These are phyloP conservation scores for Petunia axillaris DNA, from an alignment of 257 asterid species.

Conservation along the genomic window DNA sequence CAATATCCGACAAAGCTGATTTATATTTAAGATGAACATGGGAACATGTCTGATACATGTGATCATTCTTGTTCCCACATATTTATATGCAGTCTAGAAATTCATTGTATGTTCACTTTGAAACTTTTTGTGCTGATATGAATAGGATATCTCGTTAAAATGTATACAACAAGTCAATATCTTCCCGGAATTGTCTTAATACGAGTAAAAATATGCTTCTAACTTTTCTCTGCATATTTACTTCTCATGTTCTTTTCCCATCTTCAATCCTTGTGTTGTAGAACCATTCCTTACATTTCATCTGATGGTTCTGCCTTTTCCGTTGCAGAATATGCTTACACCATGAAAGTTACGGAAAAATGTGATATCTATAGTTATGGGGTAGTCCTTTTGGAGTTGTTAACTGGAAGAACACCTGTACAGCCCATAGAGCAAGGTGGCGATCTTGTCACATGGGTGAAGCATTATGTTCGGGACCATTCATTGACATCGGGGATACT, in stretches of 20 bases:
- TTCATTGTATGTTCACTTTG: background rate
- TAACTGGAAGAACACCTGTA: slow-evolving; percentile 87
- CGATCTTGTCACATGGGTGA: slow-evolving; percentile 75
- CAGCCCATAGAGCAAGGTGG: slow-evolving; percentile 92
- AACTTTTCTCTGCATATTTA: background rate
- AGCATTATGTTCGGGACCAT: slow-evolving; percentile 56
- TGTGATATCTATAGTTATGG: slow-evolving; percentile 91
- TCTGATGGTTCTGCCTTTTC: background rate
- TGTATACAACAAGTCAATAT: background rate
- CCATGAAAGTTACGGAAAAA: slow-evolving; percentile 92
- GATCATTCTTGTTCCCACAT: slow-evolving; percentile 13
- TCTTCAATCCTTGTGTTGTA: background rate
- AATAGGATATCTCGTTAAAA: background rate
- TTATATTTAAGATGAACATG: background rate
- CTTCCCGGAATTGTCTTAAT: background rate
- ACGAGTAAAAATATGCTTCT: background rate
- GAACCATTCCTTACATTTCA: slow-evolving; percentile 1
- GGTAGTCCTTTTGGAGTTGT: slow-evolving; percentile 80
- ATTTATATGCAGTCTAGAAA: background rate
- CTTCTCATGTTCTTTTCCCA: background rate
- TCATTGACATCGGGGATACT: slow-evolving; percentile 66
- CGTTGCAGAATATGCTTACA: slow-evolving; percentile 81
- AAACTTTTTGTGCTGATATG: background rate
- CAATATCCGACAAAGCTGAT: background rate
- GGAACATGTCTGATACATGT: background rate